Evolutionary conservation across 148 eudicot genomes (phyloP).

Genomic region (Rhododendron molle): DNA sequence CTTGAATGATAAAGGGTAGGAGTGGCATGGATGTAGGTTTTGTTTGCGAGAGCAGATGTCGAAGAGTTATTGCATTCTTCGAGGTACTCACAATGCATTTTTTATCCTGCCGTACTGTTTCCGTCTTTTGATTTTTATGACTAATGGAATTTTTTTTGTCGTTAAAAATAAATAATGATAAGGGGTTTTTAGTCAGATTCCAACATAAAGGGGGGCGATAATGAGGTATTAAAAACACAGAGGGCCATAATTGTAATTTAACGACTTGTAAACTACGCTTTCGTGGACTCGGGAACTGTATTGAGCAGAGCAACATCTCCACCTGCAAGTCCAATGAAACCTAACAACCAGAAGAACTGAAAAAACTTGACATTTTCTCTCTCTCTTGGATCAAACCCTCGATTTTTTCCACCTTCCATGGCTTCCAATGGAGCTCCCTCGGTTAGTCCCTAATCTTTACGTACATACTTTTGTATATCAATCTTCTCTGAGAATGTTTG

Average conservation of each 20-base stretch:
- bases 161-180: too few relatives aligned
- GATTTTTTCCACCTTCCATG: constrained; percentile 22
- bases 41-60: too few relatives aligned
- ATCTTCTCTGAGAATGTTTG: not conserved
- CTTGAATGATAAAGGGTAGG: too few relatives aligned
- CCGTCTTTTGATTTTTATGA: too few relatives aligned
- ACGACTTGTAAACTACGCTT: not conserved
- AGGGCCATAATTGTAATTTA: not conserved
- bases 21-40: too few relatives aligned
- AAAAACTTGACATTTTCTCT: not conserved
- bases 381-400: not conserved
- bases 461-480: not conserved
- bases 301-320: not conserved
- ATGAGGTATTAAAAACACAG: not conserved
- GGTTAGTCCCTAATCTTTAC: constrained; percentile 22
- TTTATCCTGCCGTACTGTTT: too few relatives aligned
- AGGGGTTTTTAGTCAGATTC: not conserved
- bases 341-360: constrained; percentile 1
- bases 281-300: not conserved
- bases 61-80: too few relatives aligned
- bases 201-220: not conserved
- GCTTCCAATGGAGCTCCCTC: constrained; percentile 52
- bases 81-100: too few relatives aligned
- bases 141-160: too few relatives aligned
- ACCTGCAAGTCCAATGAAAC: constrained; percentile 16